Conservation (phyloP, 2,329 filamentous ascomycete species). For the Cladophialophora chaetospira region DNA sequence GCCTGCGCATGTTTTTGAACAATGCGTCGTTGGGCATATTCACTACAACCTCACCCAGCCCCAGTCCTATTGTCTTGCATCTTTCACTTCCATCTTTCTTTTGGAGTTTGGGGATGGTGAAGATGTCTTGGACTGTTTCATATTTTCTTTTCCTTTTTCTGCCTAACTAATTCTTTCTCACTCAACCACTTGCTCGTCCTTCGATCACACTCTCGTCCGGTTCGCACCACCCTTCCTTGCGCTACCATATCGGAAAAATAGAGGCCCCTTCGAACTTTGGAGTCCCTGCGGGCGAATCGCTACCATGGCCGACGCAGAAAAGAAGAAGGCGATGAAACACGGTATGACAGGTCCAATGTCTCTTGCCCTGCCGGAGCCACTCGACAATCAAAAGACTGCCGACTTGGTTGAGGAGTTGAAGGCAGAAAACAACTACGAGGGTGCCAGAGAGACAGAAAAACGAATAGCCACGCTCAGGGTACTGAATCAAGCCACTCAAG, state of each 20-base stretch:
- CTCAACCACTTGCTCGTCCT: neutral
- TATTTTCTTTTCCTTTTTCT: constrained; percentile 14
- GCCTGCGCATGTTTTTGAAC: neutral
- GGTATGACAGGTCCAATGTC: constrained; percentile 88
- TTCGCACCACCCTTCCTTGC: neutral
- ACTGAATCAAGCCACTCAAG: constrained; percentile 76
- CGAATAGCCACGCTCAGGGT: constrained; percentile 73
- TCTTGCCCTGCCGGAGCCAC: constrained; percentile 69
- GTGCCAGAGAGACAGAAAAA: constrained; percentile 76
- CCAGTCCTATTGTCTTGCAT: constrained; percentile 19
- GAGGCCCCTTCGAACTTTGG: neutral
- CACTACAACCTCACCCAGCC: constrained; percentile 10
- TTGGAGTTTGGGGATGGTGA: constrained; percentile 30
- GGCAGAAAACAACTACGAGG: constrained; percentile 88
- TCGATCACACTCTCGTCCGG: neutral
- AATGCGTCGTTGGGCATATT: constrained; percentile 8
- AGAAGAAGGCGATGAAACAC: constrained; percentile 49
- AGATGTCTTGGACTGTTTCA: constrained; percentile 25
- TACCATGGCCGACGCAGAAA: constrained; percentile 18
- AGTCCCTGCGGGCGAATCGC: neutral
- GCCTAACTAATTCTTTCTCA: constrained; percentile 14
- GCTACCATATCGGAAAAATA: neutral
- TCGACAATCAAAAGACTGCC: constrained; percentile 75
- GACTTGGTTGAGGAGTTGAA: constrained; percentile 81
- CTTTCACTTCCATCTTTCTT: constrained; percentile 25